Evolutionary conservation across 192 early-diverging fungal genomes (phyloP).

Genomic region (Backusella sp.): DNA sequence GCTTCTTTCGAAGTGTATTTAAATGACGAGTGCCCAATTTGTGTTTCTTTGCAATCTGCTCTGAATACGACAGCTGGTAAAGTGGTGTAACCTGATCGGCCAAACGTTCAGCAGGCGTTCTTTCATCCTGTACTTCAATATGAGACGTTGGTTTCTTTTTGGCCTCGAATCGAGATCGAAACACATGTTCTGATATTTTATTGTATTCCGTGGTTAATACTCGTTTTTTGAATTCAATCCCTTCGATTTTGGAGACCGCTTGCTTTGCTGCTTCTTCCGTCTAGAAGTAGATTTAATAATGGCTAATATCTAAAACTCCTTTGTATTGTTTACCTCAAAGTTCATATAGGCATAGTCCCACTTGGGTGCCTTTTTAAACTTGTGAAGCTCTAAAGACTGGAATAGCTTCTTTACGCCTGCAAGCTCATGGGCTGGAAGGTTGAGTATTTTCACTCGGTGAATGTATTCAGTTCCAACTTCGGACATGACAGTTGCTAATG

Average conservation of each 20-base stretch:
- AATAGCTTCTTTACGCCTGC: constrained; percentile 2
- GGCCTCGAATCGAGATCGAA: neutral
- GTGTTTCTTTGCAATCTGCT: constrained; percentile 56
- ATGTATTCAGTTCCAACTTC: neutral
- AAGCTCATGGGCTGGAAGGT: constrained; percentile 7
- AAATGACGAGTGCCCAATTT: constrained; percentile 10
- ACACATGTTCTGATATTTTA: constrained; percentile 11
- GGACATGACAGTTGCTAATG: neutral
- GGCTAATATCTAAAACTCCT: too few relatives aligned
- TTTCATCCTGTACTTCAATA: constrained; percentile 20
- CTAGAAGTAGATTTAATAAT: neutral
- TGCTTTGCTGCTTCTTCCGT: constrained; percentile 15
- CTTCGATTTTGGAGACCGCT: constrained; percentile 14
- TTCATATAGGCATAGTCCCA: constrained; percentile 24
- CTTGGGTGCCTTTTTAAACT: constrained; percentile 18
- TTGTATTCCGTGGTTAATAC: constrained; percentile 11
- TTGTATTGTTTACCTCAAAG: neutral
- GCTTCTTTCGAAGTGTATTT: constrained; percentile 14
- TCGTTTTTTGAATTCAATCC: constrained; percentile 16
- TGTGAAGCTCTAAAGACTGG: neutral
- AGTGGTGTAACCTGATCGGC: constrained; percentile 74
- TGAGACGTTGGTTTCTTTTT: neutral
- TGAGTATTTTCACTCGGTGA: constrained; percentile 15
- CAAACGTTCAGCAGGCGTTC: constrained; percentile 56
- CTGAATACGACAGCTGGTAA: constrained; percentile 56